Base-by-base conservation (phyloP, 129 eudicot genomes). In the Flaveria bidentis region DNA sequence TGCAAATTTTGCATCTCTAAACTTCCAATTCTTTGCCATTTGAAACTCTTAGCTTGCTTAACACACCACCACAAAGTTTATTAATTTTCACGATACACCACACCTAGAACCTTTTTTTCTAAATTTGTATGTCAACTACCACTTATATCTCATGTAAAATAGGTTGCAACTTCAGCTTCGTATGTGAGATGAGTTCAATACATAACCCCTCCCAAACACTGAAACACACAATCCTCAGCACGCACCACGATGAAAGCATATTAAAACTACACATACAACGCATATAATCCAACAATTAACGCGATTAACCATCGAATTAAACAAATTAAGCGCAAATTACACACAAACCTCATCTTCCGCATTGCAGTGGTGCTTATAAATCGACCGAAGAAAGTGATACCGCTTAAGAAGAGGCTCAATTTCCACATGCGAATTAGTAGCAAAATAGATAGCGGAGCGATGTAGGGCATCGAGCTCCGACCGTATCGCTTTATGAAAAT, bases 331-430 rank as follows among this genome's bases (percentile, higher is more conserved):
- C 26, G 42, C 11, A 15, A 65, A 10, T 11, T 13, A 45, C 13
- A 72, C 30, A 74, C 81, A 60, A 18, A 90, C 98, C 97, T 94
- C 98, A 72, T 94, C 98, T 83, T 94, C 98, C 4, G 98, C 98
- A 89, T 91, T 91, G 86, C 98, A 94, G 86, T 94, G 98, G 72
- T 94, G 97, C 82, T 87, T 86, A 68, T 94, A 94, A 76, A 94
- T 89, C 28, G 93, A 87, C 22, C 98, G 83, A 76, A 94, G 86
- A 50, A 94, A 91, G 76, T 88, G 96, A 55, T 86, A 94, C 20
- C 96, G 85, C 83, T 89, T 89, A 6, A 84, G 71, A 88, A 94
- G 82, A 28, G 96, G 96, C 84, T 82, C 83, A 57, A 94, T 88
- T 56, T 91, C 97, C 44, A 77, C 87, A 56, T 76, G 72, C 3